These are phyloP conservation scores for Sphagnum fallax DNA, from an alignment of 228 moss, liverwort and hornwort species.

Conservation along the genomic window DNA sequence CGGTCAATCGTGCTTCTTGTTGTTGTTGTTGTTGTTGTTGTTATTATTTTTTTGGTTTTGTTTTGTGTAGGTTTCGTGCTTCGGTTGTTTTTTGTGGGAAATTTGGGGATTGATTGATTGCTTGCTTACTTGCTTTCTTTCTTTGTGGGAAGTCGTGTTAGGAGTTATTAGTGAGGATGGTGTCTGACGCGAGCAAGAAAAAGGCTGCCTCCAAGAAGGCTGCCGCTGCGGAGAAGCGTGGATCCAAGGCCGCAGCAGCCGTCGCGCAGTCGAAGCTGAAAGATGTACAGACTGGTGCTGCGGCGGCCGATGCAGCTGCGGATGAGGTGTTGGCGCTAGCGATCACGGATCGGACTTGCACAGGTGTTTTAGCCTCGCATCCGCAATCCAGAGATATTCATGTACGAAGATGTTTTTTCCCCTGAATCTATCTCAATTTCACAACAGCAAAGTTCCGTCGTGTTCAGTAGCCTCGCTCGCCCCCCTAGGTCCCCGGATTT, in stretches of 20 bases:
- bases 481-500: too few relatives aligned
- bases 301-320: slow-evolving; percentile 13
- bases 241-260: slow-evolving; percentile 66
- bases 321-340: slow-evolving; percentile 48
- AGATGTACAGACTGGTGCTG: slow-evolving; percentile 43
- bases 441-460: too few relatives aligned
- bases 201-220: slow-evolving; percentile 89
- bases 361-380: slow-evolving; percentile 78
- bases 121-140: too few relatives aligned
- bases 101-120: too few relatives aligned
- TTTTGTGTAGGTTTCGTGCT: too few relatives aligned
- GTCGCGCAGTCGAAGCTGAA: slow-evolving; percentile 39
- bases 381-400: slow-evolving; percentile 82
- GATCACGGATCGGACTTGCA: slow-evolving; percentile 84
- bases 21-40: too few relatives aligned
- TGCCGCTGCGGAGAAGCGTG: slow-evolving; percentile 82
- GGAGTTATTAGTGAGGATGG: slow-evolving; percentile 29
- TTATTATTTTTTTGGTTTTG: too few relatives aligned
- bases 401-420: slow-evolving; percentile 19
- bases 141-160: too few relatives aligned
- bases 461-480: too few relatives aligned
- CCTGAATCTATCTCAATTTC: too few relatives aligned
- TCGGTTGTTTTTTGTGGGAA: too few relatives aligned
- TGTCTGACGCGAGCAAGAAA: slow-evolving; percentile 97
- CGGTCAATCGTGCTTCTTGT: too few relatives aligned